phyloP scores from a whole-genome alignment of 805 yeast species.

The Kuraishia cidri region DNA sequence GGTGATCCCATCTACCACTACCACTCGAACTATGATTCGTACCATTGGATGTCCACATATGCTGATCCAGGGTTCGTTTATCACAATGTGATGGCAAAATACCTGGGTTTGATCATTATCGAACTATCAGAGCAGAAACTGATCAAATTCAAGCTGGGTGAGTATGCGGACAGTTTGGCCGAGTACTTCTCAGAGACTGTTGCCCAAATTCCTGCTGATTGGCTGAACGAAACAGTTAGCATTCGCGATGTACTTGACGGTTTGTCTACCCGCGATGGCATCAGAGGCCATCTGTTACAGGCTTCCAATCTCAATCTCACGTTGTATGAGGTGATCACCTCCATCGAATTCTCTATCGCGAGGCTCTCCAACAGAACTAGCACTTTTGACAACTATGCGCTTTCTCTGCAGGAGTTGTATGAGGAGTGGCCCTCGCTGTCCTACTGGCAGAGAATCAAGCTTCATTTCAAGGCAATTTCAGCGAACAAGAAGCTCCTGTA shows the following conservation, averaged over 20 bases:
- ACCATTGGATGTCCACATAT: conserved; percentile 55
- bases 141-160: conserved; percentile 26
- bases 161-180: conserved; percentile 29
- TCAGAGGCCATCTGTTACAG: too few species aligned
- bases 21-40: conserved; percentile 70
- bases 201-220: conserved; percentile 24
- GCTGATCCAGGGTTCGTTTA: conserved; percentile 56
- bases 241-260: too few species aligned
- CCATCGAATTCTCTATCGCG: conserved; percentile 1
- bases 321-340: not conserved
- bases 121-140: conserved; percentile 40
- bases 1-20: conserved; percentile 61
- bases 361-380: conserved; percentile 6
- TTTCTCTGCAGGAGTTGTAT: conserved; percentile 10
- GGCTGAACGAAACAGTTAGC: conserved; percentile 17
- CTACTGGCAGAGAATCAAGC: conserved; percentile 15
- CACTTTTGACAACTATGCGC: conserved; percentile 6
- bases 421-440: conserved; percentile 14
- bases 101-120: conserved; percentile 39
- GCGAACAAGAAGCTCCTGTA: conserved; percentile 29
- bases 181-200: conserved; percentile 27
- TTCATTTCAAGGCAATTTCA: conserved; percentile 12
- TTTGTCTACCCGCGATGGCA: not conserved
- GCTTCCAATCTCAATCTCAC: not conserved
- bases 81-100: conserved; percentile 49